Base-by-base conservation (phyloP, 495 filamentous ascomycete species). In the Daldinia concentrica region DNA sequence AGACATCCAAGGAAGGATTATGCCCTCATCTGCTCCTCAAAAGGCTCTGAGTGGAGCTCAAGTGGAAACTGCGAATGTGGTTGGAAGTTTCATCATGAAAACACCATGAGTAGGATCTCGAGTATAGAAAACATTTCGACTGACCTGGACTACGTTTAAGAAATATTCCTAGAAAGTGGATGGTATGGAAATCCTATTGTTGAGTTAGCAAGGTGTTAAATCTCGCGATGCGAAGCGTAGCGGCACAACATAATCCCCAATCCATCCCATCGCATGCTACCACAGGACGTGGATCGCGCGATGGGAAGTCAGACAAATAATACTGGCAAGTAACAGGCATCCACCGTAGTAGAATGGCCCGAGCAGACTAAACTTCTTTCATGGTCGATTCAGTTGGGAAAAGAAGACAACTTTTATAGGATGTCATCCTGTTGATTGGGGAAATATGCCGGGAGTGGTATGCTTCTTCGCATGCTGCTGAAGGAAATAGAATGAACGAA, bases 281-380 rank as follows among this genome's bases (percentile, higher is more conserved):
- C 50, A 14, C 4, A 58, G 6, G 19, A 57, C 14, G 32, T 11
- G 26, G 36, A 17, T 52, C 57, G 58, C 37, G 30, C 1, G 61
- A 65, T 39, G 61, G 43, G 62, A 67, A 60, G 80, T 95, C 93
- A 97, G 93, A 95, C 92, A 93, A 91, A 79, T 83, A 88, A 86
- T 95, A 96, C 93, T 97, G 93, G 93, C 93, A 93, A 97, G 93
- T 95, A 96, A 88, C 93, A 95, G 91, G 89, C 86, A 85, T 85
- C 86, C 79, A 77, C 78, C 78, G 83, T 86, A 83, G 87, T 88
- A 85, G 84, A 85, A 82, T 81, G 83, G 85, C 88, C 91, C 89
- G 87, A 83, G 88, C 78, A 86, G 85, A 85, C 81, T 82, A 82
- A 71, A 85, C 83, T 93, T 92, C 90, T 41, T 85, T 95, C 94